A percentile compares a stretch with the other conserved stretches of the same genome.
Evolutionary conservation across 2,329 filamentous ascomycete species (phyloP).

Genomic region (Aspergillus hortae): DNA sequence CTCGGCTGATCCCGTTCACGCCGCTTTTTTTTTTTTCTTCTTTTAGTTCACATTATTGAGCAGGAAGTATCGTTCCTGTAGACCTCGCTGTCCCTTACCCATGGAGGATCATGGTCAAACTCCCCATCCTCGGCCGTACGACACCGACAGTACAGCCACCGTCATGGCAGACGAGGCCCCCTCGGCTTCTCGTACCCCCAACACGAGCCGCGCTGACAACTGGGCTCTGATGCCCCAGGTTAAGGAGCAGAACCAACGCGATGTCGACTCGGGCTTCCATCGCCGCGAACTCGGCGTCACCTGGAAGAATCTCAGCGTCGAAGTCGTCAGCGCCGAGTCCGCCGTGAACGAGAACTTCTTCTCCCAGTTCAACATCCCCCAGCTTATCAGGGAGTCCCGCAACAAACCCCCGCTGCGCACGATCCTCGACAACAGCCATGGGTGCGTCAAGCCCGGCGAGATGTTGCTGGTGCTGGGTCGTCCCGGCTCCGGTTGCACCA

Average conservation of each 20-base stretch:
- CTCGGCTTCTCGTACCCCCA: slow-evolving; percentile 8
- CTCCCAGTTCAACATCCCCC: slow-evolving; percentile 56
- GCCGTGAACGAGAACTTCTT: slow-evolving; percentile 64
- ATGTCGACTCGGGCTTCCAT: slow-evolving; percentile 46
- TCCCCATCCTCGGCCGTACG: slow-evolving; percentile 12
- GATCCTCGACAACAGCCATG: slow-evolving; percentile 63
- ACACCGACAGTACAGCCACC: slow-evolving; percentile 27
- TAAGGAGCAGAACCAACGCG: slow-evolving; percentile 41
- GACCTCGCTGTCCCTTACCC: not conserved
- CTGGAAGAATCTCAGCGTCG: slow-evolving; percentile 62
- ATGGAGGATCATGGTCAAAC: slow-evolving; percentile 11
- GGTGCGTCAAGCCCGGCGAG: slow-evolving; percentile 68
- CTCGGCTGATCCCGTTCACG: too few relatives aligned
- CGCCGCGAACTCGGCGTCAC: slow-evolving; percentile 58
- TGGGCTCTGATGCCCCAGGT: slow-evolving; percentile 52
- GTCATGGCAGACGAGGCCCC: slow-evolving; percentile 22
- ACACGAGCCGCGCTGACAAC: slow-evolving; percentile 30
- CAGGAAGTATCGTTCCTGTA: too few relatives aligned
- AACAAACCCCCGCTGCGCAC: slow-evolving; percentile 59
- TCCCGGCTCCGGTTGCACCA: slow-evolving; percentile 68
- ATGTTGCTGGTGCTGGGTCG: slow-evolving; percentile 68
- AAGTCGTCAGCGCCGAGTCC: slow-evolving; percentile 59
- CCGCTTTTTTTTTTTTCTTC: too few relatives aligned
- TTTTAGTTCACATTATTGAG: too few relatives aligned
- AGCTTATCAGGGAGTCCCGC: slow-evolving; percentile 51